Conservation (phyloP, 1,284 basidiomycete species). For the Wallemia mellicola region DNA sequence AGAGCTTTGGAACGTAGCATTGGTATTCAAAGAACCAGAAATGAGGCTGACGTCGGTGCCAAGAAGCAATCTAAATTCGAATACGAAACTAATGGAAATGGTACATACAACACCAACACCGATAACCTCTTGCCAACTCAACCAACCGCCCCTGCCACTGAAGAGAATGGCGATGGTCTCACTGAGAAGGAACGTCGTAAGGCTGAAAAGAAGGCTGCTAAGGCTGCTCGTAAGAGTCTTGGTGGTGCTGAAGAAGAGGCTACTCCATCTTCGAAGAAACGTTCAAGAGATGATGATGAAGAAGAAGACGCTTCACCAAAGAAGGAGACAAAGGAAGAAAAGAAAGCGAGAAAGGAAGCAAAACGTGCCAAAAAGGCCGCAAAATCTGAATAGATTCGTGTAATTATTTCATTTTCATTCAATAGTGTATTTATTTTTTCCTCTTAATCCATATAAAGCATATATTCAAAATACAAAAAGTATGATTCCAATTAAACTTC, state of each 20-base stretch:
- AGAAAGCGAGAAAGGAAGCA: constrained; percentile 1
- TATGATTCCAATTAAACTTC: too few relatives aligned
- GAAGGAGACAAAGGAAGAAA: neutral
- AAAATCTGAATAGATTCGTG: too few relatives aligned
- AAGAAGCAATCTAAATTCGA: constrained; percentile 31
- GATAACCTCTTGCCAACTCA: constrained; percentile 41
- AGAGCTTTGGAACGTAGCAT: constrained; percentile 58
- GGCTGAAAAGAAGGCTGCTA: constrained; percentile 30
- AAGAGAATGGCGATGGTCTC: constrained; percentile 14
- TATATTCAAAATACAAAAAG: too few relatives aligned
- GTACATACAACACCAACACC: constrained; percentile 47
- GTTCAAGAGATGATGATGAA: constrained; percentile 1
- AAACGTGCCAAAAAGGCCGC: constrained; percentile 2
- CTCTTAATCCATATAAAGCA: neutral
- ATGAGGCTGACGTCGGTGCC: constrained; percentile 25
- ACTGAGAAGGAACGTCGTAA: constrained; percentile 18
- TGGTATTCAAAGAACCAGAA: constrained; percentile 33
- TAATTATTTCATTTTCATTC: too few relatives aligned
- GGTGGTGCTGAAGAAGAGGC: neutral
- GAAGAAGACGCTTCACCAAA: neutral
- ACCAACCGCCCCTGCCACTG: constrained; percentile 33
- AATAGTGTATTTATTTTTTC: neutral
- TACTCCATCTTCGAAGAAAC: constrained; percentile 1
- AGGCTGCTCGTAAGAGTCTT: constrained; percentile 14
- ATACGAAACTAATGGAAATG: constrained; percentile 44